A percentile compares a stretch with the other conserved stretches of the same genome.
These are phyloP conservation scores for Russula lepida DNA, from an alignment of 768 basidiomycete genomes.

Conservation along the genomic window DNA sequence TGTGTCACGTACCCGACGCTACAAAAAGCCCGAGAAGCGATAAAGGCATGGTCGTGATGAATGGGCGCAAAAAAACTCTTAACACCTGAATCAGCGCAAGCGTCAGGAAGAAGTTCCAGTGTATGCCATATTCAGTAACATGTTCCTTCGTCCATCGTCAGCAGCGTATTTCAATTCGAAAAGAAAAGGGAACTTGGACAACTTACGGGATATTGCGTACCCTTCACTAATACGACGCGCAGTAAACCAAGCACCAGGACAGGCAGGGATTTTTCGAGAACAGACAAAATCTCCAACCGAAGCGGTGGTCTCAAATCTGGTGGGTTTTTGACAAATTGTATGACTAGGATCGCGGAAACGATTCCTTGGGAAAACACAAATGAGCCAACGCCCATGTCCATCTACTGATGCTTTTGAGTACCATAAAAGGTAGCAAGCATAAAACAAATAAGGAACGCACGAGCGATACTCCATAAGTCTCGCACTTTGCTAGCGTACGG, in stretches of 20 bases:
- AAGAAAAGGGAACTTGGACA: background rate
- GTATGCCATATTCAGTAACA: constrained; percentile 88
- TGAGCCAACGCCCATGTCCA: constrained; percentile 96
- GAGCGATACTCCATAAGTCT: constrained; percentile 90
- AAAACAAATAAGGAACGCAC: constrained; percentile 36
- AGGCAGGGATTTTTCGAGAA: constrained; percentile 54
- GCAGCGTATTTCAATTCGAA: background rate
- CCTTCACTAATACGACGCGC: constrained; percentile 82
- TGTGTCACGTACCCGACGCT: constrained; percentile 40
- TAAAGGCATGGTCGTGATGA: constrained; percentile 49
- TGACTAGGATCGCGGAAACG: constrained; percentile 75
- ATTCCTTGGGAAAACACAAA: constrained; percentile 96
- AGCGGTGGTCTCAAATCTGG: constrained; percentile 42
- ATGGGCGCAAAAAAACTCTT: constrained; percentile 59
- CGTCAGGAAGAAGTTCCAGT: constrained; percentile 99
- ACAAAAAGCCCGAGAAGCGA: constrained; percentile 55
- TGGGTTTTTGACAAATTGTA: constrained; percentile 64
- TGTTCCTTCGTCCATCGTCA: constrained; percentile 61
- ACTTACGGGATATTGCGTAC: constrained; percentile 85
- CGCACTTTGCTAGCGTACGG: constrained; percentile 80
- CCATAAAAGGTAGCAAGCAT: background rate
- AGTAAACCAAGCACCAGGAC: constrained; percentile 66
- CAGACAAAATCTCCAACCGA: constrained; percentile 40
- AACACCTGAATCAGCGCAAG: constrained; percentile 71
- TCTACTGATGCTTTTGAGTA: constrained; percentile 41